Percentiles rank a stretch among this genome's conserved stretches.
Conservation (phyloP, 176 grass and related monocot genomes). For the Hordeum vulgare region MorexV3_pseudomolecules_assembly NC_058520.1:69906754-69907253, state of each 20-base stretch:
- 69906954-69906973: not conserved
- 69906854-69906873: too few relatives aligned
- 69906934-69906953: not conserved
- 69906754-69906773: too few relatives aligned
- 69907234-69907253: slow-evolving; percentile 42
- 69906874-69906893: too few relatives aligned
- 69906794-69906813: too few relatives aligned
- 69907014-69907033: not conserved
- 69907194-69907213: slow-evolving; percentile 7
- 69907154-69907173: slow-evolving; percentile 7
- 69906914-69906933: not conserved
- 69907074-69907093: not conserved
- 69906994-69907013: not conserved
- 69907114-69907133: not conserved
- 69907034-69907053: not conserved
- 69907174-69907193: not conserved
- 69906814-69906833: too few relatives aligned
- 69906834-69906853: too few relatives aligned
- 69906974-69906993: too few relatives aligned
- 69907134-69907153: slow-evolving; percentile 11
- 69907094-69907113: not conserved
- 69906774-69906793: too few relatives aligned
- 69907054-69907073: too few relatives aligned
- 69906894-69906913: not conserved
- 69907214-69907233: slow-evolving; percentile 47